Evolutionary conservation across 2,329 filamentous ascomycete genomes (phyloP).

Genomic region (Eutypella sp.): DNA sequence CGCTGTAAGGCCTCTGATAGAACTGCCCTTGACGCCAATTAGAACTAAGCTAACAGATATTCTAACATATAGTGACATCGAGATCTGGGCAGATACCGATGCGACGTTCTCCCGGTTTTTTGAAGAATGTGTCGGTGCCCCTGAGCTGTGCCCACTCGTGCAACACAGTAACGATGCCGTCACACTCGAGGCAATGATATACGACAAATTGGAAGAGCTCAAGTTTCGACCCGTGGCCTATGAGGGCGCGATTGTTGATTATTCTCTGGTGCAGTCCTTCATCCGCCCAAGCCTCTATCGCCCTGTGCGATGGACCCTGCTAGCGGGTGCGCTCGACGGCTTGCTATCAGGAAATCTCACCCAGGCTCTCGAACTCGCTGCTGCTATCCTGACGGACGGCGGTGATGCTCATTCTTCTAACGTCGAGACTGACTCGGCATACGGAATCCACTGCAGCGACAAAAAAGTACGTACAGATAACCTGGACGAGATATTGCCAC

Average conservation of each 20-base stretch:
- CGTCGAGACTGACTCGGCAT: conserved; percentile 4
- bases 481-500: conserved; percentile 23
- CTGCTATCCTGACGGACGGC: background rate
- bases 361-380: background rate
- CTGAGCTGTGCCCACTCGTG: background rate
- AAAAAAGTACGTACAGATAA: conserved; percentile 18
- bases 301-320: conserved; percentile 7
- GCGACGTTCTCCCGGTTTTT: background rate
- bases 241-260: background rate
- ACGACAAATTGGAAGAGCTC: background rate
- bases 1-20: conserved; percentile 14
- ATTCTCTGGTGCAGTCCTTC: background rate
- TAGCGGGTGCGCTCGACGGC: conserved; percentile 8
- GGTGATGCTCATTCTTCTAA: background rate
- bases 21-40: background rate
- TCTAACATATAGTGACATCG: background rate
- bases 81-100: background rate
- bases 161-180: background rate
- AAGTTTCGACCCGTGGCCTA: background rate
- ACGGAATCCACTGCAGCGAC: conserved; percentile 32
- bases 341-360: conserved; percentile 11
- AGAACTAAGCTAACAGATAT: background rate
- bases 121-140: conserved; percentile 2
- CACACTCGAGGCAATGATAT: background rate
- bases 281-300: background rate